Evolutionary conservation across 139 green algal species (phyloP).

Genomic region (Dunaliella primolecta): DNA sequence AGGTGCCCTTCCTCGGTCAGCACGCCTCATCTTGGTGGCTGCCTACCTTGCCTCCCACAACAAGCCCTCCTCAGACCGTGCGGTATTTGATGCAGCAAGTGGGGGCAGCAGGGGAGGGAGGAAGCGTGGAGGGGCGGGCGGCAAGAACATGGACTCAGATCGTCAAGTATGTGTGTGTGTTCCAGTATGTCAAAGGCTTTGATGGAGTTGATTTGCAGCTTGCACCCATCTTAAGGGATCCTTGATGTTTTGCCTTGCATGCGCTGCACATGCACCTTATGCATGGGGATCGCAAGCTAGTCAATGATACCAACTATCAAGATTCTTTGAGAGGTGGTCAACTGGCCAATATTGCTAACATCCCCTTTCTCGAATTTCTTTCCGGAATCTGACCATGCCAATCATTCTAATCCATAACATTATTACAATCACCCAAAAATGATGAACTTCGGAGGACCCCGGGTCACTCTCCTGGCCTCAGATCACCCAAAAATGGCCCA

Average conservation of each 20-base stretch:
- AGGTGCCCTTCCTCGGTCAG: neutral
- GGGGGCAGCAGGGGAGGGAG: neutral
- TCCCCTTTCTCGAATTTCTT: no score
- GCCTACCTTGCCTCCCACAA: slow-evolving; percentile 16
- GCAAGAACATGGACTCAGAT: neutral
- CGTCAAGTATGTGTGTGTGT: neutral
- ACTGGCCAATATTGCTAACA: no score
- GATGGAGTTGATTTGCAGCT: neutral
- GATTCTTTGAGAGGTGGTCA: no score
- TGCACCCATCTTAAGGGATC: neutral
- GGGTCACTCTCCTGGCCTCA: no score
- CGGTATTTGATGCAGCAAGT: slow-evolving; percentile 12
- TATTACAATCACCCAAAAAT: no score
- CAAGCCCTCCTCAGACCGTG: slow-evolving; percentile 9
- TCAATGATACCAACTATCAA: neutral
- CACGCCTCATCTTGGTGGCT: neutral
- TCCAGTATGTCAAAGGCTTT: neutral
- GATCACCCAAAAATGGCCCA: no score
- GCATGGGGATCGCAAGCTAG: neutral
- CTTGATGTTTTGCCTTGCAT: neutral
- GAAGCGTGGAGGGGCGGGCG: neutral
- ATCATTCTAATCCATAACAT: no score
- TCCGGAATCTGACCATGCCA: no score
- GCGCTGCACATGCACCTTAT: neutral
- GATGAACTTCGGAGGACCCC: no score